Percentiles rank a stretch among this genome's conserved stretches.
Evolutionary conservation across 2,329 filamentous ascomycete genomes (phyloP).

Genomic region (Diaporthe velutina): DNA sequence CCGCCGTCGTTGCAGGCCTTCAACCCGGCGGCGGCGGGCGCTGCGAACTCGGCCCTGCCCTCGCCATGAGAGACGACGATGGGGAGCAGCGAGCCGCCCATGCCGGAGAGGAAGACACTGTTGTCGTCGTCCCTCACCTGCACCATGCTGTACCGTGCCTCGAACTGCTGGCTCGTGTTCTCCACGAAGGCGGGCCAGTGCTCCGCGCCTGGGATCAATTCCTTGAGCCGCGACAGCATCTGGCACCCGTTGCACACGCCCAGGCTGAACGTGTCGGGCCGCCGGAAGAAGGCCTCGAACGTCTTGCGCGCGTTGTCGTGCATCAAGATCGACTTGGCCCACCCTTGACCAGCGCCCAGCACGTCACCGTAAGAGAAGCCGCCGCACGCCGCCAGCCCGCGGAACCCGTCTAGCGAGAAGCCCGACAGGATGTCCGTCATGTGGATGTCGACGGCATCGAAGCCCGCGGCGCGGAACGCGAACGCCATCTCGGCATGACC

Average conservation of each 20-base stretch:
- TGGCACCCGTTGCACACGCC: slow-evolving; percentile 99
- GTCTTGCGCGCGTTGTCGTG: slow-evolving; percentile 82
- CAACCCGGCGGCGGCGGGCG: slow-evolving; percentile 59
- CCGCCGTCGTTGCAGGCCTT: slow-evolving; percentile 72
- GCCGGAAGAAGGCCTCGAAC: slow-evolving; percentile 87
- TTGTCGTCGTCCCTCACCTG: slow-evolving; percentile 75
- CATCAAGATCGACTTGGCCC: slow-evolving; percentile 93
- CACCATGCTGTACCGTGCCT: slow-evolving; percentile 87
- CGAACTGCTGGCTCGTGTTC: slow-evolving; percentile 90
- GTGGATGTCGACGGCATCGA: slow-evolving; percentile 92
- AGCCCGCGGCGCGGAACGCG: slow-evolving; percentile 91
- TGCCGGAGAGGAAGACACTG: slow-evolving; percentile 91
- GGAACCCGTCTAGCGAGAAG: slow-evolving; percentile 84
- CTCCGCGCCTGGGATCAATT: slow-evolving; percentile 86
- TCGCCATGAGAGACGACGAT: slow-evolving; percentile 94
- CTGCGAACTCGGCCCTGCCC: slow-evolving; percentile 80
- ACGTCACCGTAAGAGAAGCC: slow-evolving; percentile 94
- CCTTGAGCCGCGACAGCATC: slow-evolving; percentile 87
- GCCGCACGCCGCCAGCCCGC: slow-evolving; percentile 92
- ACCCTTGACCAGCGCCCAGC: slow-evolving; percentile 94
- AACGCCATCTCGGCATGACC: slow-evolving; percentile 98
- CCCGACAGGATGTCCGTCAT: slow-evolving; percentile 93
- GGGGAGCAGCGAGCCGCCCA: slow-evolving; percentile 84
- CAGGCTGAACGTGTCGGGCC: slow-evolving; percentile 90
- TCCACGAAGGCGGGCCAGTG: slow-evolving; percentile 89